Conservation (phyloP, 2,329 filamentous ascomycete genomes). For the Dryadomyces quercus-mongolicae region DNA sequence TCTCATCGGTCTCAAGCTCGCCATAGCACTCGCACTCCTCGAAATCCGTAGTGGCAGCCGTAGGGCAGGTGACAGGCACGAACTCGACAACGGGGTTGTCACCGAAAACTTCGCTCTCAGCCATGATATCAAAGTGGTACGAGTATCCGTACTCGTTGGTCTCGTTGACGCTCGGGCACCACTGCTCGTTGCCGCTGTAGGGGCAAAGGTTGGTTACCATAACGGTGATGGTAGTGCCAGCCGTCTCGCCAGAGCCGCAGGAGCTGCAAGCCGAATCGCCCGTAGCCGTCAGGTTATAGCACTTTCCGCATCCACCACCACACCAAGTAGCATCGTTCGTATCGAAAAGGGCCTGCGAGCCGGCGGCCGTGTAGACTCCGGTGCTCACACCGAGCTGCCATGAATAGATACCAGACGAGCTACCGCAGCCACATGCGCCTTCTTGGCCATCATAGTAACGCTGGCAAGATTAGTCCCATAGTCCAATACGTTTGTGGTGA, state of each 20-base stretch:
- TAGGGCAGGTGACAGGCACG: slow-evolving; percentile 18
- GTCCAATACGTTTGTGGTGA: not conserved
- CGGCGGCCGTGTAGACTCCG: slow-evolving; percentile 17
- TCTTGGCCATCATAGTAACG: slow-evolving; percentile 20
- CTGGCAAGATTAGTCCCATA: slow-evolving; percentile 7
- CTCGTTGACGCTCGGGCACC: slow-evolving; percentile 20
- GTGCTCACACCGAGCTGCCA: slow-evolving; percentile 13
- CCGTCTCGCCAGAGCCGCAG: slow-evolving; percentile 14
- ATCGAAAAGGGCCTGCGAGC: slow-evolving; percentile 15
- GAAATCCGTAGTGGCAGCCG: slow-evolving; percentile 14
- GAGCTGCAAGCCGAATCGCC: slow-evolving; percentile 13
- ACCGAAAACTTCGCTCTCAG: slow-evolving; percentile 18
- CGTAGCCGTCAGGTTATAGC: slow-evolving; percentile 18
- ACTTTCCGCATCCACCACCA: slow-evolving; percentile 17
- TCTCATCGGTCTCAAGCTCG: slow-evolving; percentile 2
- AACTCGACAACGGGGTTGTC: slow-evolving; percentile 22
- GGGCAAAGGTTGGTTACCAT: slow-evolving; percentile 25
- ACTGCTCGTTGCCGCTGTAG: slow-evolving; percentile 20
- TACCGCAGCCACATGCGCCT: slow-evolving; percentile 20
- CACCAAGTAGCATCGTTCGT: slow-evolving; percentile 13
- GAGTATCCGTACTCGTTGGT: slow-evolving; percentile 21
- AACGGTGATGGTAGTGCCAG: slow-evolving; percentile 16
- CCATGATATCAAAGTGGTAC: slow-evolving; percentile 25
- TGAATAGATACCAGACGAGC: slow-evolving; percentile 13
- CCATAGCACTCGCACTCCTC: slow-evolving; percentile 15